phyloP scores from a whole-genome alignment of 495 filamentous ascomycete genomes.

The Hyaloscypha variabilis region DNA sequence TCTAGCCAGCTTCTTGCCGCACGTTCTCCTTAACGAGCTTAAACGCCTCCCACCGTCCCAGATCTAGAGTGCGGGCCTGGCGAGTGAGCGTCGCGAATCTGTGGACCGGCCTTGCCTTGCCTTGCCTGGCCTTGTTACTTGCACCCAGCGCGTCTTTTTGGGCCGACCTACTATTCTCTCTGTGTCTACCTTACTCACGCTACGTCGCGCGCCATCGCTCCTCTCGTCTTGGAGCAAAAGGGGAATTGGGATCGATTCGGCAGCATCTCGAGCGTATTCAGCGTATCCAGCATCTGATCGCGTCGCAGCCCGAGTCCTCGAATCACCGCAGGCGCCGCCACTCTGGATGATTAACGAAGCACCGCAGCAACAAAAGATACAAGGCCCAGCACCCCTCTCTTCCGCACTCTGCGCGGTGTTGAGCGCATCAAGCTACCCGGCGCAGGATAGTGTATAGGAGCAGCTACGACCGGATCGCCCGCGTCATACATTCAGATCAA shows the following conservation, averaged over 20 bases:
- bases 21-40: constrained; percentile 21
- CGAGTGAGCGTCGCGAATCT: not conserved
- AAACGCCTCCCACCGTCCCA: constrained; percentile 8
- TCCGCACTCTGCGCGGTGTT: not conserved
- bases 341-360: not conserved
- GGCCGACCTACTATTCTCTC: not conserved
- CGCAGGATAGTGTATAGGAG: not conserved
- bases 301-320: not conserved
- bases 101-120: not conserved
- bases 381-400: not conserved
- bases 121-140: too few species aligned
- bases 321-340: not conserved
- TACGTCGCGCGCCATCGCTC: too few species aligned
- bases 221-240: not conserved
- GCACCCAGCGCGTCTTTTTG: not conserved
- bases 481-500: not conserved
- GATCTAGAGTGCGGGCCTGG: not conserved
- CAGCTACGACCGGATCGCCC: not conserved
- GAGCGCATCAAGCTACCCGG: not conserved
- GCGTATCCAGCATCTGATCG: not conserved
- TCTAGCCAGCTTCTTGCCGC: not conserved
- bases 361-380: not conserved
- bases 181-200: too few species aligned
- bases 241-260: not conserved
- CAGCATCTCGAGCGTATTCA: too few species aligned